Evolutionary conservation across 768 basidiomycete species (phyloP).

Genomic region (Hericium alpestre): DNA sequence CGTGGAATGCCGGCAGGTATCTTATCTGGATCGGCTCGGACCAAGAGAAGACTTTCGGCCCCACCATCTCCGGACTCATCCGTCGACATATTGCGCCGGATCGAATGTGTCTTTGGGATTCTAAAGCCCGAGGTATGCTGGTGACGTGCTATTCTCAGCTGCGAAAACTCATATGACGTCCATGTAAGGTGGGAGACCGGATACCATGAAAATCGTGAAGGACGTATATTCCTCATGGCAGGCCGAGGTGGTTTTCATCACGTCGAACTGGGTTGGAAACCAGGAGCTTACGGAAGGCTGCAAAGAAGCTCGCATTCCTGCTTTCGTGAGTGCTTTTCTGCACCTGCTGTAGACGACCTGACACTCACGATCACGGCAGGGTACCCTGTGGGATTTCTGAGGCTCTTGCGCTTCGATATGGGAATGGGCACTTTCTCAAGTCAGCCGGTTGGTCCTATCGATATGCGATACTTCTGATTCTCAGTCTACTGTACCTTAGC

Average conservation of each 20-base stretch:
- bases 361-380: constrained; percentile 14
- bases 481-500: no score
- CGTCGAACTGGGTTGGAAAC: constrained; percentile 74
- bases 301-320: constrained; percentile 57
- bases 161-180: no score
- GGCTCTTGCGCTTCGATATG: constrained; percentile 2
- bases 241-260: constrained; percentile 77
- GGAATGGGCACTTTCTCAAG: neutral
- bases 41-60: constrained; percentile 77
- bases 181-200: constrained; percentile 51
- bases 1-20: constrained; percentile 35
- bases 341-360: neutral
- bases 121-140: constrained; percentile 36
- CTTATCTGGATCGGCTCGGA: constrained; percentile 82
- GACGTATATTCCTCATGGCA: constrained; percentile 60
- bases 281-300: constrained; percentile 72
- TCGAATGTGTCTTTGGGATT: constrained; percentile 69
- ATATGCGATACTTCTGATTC: no score
- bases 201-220: constrained; percentile 65
- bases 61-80: constrained; percentile 67
- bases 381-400: constrained; percentile 65
- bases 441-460: no score
- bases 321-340: constrained; percentile 16
- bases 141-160: no score
- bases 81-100: constrained; percentile 63